Evolutionary conservation across 805 yeast species (phyloP), one percentile per base, ranked within the genome.

Genomic region (Starmerella geochares): DNA sequence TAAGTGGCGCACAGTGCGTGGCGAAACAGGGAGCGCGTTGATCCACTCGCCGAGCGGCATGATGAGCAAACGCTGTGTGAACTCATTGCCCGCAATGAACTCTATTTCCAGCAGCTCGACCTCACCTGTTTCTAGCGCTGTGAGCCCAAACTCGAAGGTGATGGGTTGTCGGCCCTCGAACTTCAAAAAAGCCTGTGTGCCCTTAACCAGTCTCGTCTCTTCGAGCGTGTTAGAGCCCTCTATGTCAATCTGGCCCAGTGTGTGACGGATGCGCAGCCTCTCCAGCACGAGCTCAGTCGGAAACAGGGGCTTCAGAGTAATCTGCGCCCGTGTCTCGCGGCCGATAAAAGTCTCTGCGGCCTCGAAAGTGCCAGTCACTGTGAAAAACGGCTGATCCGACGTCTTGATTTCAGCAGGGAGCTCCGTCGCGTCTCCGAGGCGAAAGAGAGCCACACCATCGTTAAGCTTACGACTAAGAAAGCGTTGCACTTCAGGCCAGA

Each of bases 71-170:
- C 44, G 46, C 47, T 58, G 62, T 2, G 38, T 27, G 16, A 53
- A 50, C 4, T 28, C 36, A 21, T 40, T 29, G 14, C 46, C 49
- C 16, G 41, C 51, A 37, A 32, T 39, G 20, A 54, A 24, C 28
- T 48, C 54, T 9, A 57, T 52, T 16, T 51, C 53, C 25, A 49
- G 46, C 17, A 61, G 43, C 38, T 50, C 48, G 9, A 59, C 47
- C 19, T 60, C 61, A 16, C 66, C 67, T 1, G 60, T 57, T 20
- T 55, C 58, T 13, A 54, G 48, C 1, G 65, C 61, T 7, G 55
- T 41, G 9, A 57, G 47, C 3, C 49, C 42, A 25, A 63, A 38
- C 52, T 66, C 61, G 49, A 66, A 63, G 1, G 61, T 60, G 10
- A 48, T 52, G 4, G 57, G 46, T 24, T 45, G 50, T 6, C 50